Evolutionary conservation across 1,139 yeast species (phyloP), one percentile per base, ranked within the genome.

Genomic region (Candida sojae): DNA sequence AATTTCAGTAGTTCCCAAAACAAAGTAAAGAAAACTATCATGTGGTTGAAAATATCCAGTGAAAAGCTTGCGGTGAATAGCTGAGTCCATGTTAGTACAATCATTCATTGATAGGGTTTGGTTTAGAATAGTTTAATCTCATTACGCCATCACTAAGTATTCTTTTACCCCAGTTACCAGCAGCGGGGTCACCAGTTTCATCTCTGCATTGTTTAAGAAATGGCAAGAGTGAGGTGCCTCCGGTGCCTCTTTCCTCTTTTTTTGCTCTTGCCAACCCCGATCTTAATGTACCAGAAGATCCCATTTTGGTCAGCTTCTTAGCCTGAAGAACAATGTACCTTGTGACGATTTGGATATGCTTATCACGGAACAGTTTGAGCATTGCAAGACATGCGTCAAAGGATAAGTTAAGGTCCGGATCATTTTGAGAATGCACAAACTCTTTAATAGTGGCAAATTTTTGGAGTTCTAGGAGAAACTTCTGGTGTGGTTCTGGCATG

Each of bases 171-270:
- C 96, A 89, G 46, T 73, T 78, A 49, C 96, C 93, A 35, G 96
- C 96, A 26, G 96, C 96, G 6, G 91, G 83, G 58, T 86, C 93
- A 38, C 96, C 96, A 8, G 96, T 92, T 65, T 92, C 98, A 68
- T 92, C 97, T 64, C 98, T 82, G 56, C 97, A 92, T 66, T 92
- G 97, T 65, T 91, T 91, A 62, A 92, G 78, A 70, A 92, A 92
- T 30, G 97, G 97, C 52, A 92, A 80, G 58, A 92, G 75, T 0
- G 96, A 85, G 0, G 97, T 92, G 39, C 98, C 97, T 12, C 98
- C 98, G 1, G 98, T 92, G 8, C 98, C 98, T 56, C 83, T 80
- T 55, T 82, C 83, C 54, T 80, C 84, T 55, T 72, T 70, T 53
- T 75, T 73, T 47, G 58, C 59, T 56, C 75, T 77, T 28, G 85